Evolutionary conservation across 2,329 filamentous ascomycete genomes (phyloP).

Genomic region (Talaromyces rugulosus): DNA sequence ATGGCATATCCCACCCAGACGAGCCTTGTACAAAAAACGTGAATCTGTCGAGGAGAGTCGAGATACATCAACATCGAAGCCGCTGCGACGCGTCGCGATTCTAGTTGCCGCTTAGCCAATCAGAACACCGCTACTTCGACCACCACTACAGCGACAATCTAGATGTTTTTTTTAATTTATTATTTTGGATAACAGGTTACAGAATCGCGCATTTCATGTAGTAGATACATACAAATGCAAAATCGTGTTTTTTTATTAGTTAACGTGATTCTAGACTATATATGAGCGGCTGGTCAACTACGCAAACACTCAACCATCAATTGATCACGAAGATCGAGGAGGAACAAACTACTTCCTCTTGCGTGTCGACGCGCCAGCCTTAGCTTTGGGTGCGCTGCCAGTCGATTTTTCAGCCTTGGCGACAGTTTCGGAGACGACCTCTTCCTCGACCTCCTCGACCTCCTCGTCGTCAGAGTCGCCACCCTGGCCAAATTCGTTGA

Average conservation of each 20-base stretch:
- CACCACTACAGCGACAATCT: background rate
- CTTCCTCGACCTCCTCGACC: constrained; percentile 49
- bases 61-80: background rate
- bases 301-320: background rate
- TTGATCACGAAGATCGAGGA: background rate
- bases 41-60: background rate
- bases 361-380: constrained; percentile 27
- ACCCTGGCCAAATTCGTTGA: constrained; percentile 98
- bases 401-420: constrained; percentile 17
- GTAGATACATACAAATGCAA: background rate
- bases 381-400: constrained; percentile 22
- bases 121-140: background rate
- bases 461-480: constrained; percentile 77
- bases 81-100: constrained; percentile 11
- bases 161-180: background rate
- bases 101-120: constrained; percentile 7
- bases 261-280: background rate
- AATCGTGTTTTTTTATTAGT: background rate
- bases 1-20: background rate
- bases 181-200: background rate
- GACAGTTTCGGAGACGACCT: constrained; percentile 23
- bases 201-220: background rate
- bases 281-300: background rate
- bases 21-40: background rate
- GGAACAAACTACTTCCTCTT: constrained; percentile 29